phyloP scores from a whole-genome alignment of 208 protist species.

The Phytomonas sp. region DNA sequence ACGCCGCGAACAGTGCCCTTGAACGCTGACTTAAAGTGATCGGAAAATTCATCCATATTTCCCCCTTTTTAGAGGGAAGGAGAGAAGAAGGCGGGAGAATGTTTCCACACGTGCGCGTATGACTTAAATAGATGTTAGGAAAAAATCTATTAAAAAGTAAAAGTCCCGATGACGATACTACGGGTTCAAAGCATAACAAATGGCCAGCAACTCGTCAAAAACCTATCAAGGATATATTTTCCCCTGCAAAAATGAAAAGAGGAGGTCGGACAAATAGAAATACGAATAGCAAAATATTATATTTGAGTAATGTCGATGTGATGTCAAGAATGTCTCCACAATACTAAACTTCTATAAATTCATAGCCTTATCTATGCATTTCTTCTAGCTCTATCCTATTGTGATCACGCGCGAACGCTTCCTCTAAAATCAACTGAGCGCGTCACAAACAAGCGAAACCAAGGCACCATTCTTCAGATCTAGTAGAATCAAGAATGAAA shows the following conservation, averaged over 20 bases:
- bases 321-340: slow-evolving; percentile 10
- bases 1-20: slow-evolving; percentile 61
- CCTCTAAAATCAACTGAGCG: neutral
- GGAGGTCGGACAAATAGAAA: too few relatives aligned
- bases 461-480: too few relatives aligned
- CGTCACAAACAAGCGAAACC: too few relatives aligned
- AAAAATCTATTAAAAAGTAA: neutral
- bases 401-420: too few relatives aligned
- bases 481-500: neutral
- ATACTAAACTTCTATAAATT: neutral
- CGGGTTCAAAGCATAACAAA: too few relatives aligned
- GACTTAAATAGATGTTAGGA: neutral
- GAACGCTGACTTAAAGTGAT: slow-evolving; percentile 52
- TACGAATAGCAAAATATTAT: neutral
- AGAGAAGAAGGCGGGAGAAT: neutral
- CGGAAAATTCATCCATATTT: slow-evolving; percentile 66
- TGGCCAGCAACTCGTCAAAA: too few relatives aligned
- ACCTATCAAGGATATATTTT: too few relatives aligned
- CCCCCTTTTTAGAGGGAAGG: neutral
- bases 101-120: neutral
- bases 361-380: too few relatives aligned
- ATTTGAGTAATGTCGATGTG: slow-evolving; percentile 1
- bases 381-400: too few relatives aligned
- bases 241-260: too few relatives aligned
- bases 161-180: too few relatives aligned